Evolutionary conservation across 2,329 filamentous ascomycete species (phyloP), one percentile per base, ranked within the genome.

Genomic region (Proliferodiscus dingleyae): DNA sequence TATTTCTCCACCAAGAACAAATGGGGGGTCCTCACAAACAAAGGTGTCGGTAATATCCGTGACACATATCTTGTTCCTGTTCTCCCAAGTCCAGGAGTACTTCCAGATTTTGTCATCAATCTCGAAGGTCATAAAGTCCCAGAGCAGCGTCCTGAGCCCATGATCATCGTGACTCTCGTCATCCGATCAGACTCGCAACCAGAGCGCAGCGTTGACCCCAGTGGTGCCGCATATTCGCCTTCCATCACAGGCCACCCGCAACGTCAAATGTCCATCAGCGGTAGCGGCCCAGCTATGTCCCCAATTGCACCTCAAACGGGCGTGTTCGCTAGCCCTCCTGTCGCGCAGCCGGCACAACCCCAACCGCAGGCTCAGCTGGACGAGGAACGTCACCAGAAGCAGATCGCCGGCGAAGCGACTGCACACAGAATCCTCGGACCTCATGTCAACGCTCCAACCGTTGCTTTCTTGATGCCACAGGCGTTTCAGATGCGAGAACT

Each of bases 21-120:
- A 26, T 98, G 95, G 64, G 91, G 89, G 16, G 91, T 97, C 1
- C 77, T 96, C 5, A 83, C 83, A 11, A 87, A 91, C 61, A 85
- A 87, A 64, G 77, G 78, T 1, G 69, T 82, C 23, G 77, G 81
- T 16, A 84, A 89, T 49, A 85, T 96, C 39, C 84, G 89, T 49
- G 91, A 97, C 62, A 87, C 90, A 1, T 97, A 97, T 64, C 77
- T 97, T 24, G 84, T 96, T 8, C 91, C 93, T 0, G 80, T 97
- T 4, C 80, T 89, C 24, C 76, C 82, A 4, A 89, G 87, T 21
- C 74, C 79, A 21, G 74, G 72, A 26, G 78, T 77, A 40, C 78
- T 91, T 34, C 91, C 93, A 0, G 87, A 90, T 51, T 95, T 96
- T 58, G 81, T 96, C 65, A 79, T 89, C 50, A 86, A 95, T 60